Conservation (phyloP, 306 rosid species). For the Corylus americana region DNA sequence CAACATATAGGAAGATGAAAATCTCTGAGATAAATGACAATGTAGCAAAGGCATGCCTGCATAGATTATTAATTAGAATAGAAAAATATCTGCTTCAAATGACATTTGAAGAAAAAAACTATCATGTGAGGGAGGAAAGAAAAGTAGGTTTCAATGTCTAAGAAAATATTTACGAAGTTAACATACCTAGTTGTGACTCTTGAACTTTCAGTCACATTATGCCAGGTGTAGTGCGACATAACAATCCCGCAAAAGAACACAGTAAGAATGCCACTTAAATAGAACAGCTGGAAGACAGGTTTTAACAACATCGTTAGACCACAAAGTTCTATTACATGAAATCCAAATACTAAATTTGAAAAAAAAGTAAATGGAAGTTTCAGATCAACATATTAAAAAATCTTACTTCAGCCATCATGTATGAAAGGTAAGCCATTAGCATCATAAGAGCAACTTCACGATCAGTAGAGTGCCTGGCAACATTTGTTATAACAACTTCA, state of each 20-base stretch:
- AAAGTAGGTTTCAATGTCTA: not conserved
- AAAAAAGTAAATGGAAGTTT: not conserved
- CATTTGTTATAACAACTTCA: conserved; percentile 7
- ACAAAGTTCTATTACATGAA: not conserved
- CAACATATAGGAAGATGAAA: conserved; percentile 68
- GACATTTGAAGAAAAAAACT: not conserved
- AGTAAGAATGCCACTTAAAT: conserved; percentile 57
- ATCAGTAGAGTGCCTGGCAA: conserved; percentile 56
- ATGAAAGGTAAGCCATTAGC: conserved; percentile 62
- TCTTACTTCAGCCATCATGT: conserved; percentile 60
- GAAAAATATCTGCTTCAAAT: not conserved
- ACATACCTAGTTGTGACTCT: conserved; percentile 55
- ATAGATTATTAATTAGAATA: conserved; percentile 11
- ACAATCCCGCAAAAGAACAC: conserved; percentile 71
- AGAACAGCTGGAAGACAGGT: conserved; percentile 40
- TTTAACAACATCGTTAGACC: conserved; percentile 20
- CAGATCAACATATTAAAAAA: conserved; percentile 11
- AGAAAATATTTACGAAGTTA: conserved; percentile 4
- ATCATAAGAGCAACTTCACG: conserved; percentile 67
- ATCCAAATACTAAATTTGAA: conserved; percentile 1
- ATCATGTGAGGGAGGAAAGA: not conserved
- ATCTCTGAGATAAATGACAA: conserved; percentile 53
- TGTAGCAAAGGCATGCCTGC: conserved; percentile 64
- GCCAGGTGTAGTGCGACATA: conserved; percentile 70
- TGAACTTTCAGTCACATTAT: conserved; percentile 47